Evolutionary conservation across 257 asterid species (phyloP).

Genomic region (Przewalskia tangutica): DNA sequence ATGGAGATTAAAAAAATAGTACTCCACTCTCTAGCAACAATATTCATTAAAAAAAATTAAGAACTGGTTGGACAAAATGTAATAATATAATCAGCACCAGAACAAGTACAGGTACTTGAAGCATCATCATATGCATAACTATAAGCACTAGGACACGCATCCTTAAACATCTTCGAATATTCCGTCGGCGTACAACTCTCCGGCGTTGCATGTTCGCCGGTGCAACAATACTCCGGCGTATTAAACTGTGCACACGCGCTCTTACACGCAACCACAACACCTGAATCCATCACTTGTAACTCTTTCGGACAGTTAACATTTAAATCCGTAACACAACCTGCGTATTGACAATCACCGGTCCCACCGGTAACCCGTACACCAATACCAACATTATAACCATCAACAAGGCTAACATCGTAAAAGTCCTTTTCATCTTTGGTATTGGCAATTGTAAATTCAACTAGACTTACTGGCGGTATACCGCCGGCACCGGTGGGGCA

Average conservation of each 20-base stretch:
- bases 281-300: constrained; percentile 35
- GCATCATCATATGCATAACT: constrained; percentile 90
- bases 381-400: constrained; percentile 75
- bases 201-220: constrained; percentile 61
- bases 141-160: constrained; percentile 80
- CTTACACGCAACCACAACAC: constrained; percentile 57
- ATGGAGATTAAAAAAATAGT: not conserved
- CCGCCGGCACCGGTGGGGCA: constrained; percentile 43
- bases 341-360: constrained; percentile 51
- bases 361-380: constrained; percentile 51
- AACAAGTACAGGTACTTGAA: constrained; percentile 70
- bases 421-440: constrained; percentile 35
- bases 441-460: constrained; percentile 57
- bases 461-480: constrained; percentile 19
- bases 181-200: constrained; percentile 52
- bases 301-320: constrained; percentile 47
- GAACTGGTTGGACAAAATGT: constrained; percentile 59
- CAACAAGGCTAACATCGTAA: constrained; percentile 88
- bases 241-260: constrained; percentile 65
- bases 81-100: constrained; percentile 55
- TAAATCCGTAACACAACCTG: constrained; percentile 53
- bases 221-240: constrained; percentile 69
- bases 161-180: constrained; percentile 64
- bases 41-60: not conserved
- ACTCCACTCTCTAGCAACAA: not conserved